phyloP scores from a whole-genome alignment of 495 filamentous ascomycete species.

The Talaromyces thailandensis region DNA sequence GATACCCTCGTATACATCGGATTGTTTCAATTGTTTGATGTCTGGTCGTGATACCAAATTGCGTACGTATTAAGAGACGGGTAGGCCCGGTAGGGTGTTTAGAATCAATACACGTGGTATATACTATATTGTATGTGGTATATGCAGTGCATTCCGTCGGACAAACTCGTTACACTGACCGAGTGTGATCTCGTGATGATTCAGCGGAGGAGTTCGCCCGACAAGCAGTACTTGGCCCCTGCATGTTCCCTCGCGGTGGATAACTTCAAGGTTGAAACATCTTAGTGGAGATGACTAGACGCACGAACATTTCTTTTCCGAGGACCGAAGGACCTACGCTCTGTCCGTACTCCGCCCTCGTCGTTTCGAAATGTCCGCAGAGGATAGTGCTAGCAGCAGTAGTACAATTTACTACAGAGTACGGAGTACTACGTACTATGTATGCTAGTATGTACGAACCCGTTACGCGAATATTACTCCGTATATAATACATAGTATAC shows the following conservation, averaged over 20 bases:
- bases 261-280: not conserved
- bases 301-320: not conserved
- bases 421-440: too few relatives aligned
- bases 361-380: not conserved
- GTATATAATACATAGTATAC: too few relatives aligned
- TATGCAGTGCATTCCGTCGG: not conserved
- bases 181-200: not conserved
- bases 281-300: not conserved
- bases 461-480: too few relatives aligned
- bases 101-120: too few relatives aligned
- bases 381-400: too few relatives aligned
- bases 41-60: not conserved
- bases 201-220: not conserved
- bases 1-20: not conserved
- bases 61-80: not conserved
- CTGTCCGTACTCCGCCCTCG: not conserved
- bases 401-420: too few relatives aligned
- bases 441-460: too few relatives aligned
- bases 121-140: too few relatives aligned
- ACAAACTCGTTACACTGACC: not conserved
- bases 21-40: not conserved
- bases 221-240: too few relatives aligned
- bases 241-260: not conserved
- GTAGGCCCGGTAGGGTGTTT: too few relatives aligned
- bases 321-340: too few relatives aligned